Conservation (phyloP, 257 asterid species). For the Solanum pennellii region DNA sequence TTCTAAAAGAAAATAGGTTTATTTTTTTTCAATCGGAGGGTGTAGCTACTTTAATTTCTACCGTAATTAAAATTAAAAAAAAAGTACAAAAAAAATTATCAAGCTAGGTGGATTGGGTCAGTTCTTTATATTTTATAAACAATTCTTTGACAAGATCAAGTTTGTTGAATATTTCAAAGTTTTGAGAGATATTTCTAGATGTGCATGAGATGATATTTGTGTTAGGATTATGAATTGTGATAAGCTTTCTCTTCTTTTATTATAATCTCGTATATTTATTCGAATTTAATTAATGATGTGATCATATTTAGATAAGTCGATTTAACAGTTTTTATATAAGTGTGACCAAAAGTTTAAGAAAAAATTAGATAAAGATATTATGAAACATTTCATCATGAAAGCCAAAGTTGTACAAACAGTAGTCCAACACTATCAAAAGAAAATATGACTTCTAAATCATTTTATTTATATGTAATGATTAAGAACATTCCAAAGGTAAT, state of each 20-base stretch:
- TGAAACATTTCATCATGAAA: neutral
- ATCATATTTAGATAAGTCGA: no score
- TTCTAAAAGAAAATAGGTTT: no score
- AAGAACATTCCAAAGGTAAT: neutral
- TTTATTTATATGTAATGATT: neutral
- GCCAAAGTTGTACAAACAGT: neutral
- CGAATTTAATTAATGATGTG: no score
- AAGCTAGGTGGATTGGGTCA: neutral
- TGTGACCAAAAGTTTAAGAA: neutral
- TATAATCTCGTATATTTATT: no score
- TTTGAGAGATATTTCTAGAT: neutral
- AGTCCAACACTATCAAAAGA: neutral
- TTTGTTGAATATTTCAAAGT: neutral
- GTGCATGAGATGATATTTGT: neutral
- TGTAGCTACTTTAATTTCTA: neutral
- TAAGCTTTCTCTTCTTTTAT: neutral
- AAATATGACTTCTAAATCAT: neutral
- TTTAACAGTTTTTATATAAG: no score
- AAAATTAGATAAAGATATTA: neutral
- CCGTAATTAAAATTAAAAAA: neutral
- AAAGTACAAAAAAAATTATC: neutral
- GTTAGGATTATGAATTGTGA: neutral
- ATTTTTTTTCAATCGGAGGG: neutral
- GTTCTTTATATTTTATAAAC: neutral
- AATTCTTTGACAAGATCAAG: neutral